Conservation (phyloP, 225 moss, liverwort and hornwort genomes). For the Polytrichum formosum region DNA sequence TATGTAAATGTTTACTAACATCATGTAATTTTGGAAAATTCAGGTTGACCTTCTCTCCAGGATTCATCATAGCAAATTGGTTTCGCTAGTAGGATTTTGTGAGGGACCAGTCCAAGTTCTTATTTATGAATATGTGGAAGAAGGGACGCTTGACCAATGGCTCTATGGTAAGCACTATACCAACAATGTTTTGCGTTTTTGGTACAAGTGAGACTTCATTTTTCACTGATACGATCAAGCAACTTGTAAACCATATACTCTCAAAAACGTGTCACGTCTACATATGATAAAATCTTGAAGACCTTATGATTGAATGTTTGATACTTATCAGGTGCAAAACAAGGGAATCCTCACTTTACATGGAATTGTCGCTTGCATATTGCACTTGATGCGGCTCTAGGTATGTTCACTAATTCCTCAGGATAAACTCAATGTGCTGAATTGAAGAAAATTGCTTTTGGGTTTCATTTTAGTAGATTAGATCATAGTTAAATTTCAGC, state of each 20-base stretch:
- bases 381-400: constrained; percentile 11
- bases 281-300: not conserved
- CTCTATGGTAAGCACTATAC: not conserved
- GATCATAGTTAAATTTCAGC: not conserved
- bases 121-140: constrained; percentile 17
- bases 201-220: not conserved
- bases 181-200: not conserved
- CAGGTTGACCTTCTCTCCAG: constrained; percentile 15
- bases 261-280: not conserved
- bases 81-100: constrained; percentile 12
- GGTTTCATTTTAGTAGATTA: not conserved
- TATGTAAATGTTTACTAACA: not conserved
- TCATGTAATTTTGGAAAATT: not conserved
- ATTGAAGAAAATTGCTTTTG: not conserved
- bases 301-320: not conserved
- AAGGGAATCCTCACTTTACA: constrained; percentile 5
- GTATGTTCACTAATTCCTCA: not conserved
- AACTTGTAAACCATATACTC: not conserved
- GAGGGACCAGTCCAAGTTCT: constrained; percentile 13
- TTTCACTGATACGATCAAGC: not conserved
- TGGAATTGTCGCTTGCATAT: constrained; percentile 13
- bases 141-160: constrained; percentile 12
- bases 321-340: not conserved
- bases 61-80: constrained; percentile 11
- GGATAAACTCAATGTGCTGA: too few relatives aligned